Conservation (phyloP, 768 basidiomycete genomes). For the Mycena albidolilacea region DNA sequence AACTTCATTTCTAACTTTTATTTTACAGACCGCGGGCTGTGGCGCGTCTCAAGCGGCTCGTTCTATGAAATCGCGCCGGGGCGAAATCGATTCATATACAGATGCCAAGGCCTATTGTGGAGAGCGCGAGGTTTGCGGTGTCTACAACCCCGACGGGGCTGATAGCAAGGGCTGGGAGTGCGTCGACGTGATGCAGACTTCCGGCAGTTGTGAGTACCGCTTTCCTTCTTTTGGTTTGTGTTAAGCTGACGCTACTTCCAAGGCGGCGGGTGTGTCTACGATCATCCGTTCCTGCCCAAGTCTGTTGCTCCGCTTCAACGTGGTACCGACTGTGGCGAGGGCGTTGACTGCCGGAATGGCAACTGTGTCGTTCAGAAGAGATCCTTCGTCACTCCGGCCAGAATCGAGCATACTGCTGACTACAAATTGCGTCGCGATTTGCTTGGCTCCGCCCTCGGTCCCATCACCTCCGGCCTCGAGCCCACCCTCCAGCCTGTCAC, state of each 20-base stretch:
- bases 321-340: slow-evolving; percentile 23
- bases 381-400: not conserved
- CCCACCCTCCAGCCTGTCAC: too few relatives aligned
- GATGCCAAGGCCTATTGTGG: slow-evolving; percentile 16
- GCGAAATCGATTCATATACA: slow-evolving; percentile 19
- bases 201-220: slow-evolving; percentile 28
- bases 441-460: not conserved
- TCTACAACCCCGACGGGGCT: not conserved
- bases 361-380: slow-evolving; percentile 30
- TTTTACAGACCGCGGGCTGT: not conserved
- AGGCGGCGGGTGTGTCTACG: slow-evolving; percentile 35
- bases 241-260: not conserved
- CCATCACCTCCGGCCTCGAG: not conserved
- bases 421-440: not conserved
- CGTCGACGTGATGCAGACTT: slow-evolving; percentile 14
- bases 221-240: not conserved
- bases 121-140: slow-evolving; percentile 27
- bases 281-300: slow-evolving; percentile 24
- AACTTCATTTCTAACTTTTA: slow-evolving; percentile 12
- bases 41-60: slow-evolving; percentile 28
- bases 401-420: not conserved
- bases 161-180: slow-evolving; percentile 22
- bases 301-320: not conserved
- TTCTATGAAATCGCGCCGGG: slow-evolving; percentile 29
- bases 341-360: slow-evolving; percentile 27